These are phyloP conservation scores for Acacia concinna DNA, from an alignment of 331 rosid genomes.

Conservation along the genomic window DNA sequence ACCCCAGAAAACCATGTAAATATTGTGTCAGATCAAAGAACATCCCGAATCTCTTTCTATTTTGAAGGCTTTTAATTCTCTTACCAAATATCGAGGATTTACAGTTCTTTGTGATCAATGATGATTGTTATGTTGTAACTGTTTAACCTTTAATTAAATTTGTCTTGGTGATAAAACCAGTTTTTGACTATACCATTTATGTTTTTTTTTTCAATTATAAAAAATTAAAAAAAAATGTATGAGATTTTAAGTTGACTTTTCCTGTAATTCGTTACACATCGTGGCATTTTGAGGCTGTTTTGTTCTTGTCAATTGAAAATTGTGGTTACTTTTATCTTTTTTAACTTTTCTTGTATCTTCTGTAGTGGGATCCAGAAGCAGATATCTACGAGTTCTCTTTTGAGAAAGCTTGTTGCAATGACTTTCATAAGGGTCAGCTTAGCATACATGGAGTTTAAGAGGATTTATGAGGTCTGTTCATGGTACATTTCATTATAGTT, in stretches of 20 bases:
- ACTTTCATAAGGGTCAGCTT: constrained; percentile 74
- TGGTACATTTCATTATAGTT: not conserved
- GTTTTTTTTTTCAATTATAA: not conserved
- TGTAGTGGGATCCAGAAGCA: constrained; percentile 90
- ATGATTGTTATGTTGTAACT: not conserved
- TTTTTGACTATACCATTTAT: not conserved
- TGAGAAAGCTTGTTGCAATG: constrained; percentile 76
- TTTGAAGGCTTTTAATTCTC: not conserved
- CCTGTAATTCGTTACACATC: not conserved
- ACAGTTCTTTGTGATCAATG: not conserved
- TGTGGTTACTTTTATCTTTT: not conserved
- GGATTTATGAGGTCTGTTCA: constrained; percentile 82
- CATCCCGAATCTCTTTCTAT: not conserved
- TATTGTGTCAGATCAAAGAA: too few species aligned
- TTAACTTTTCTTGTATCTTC: constrained; percentile 1
- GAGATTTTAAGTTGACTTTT: not conserved
- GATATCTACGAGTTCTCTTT: constrained; percentile 62
- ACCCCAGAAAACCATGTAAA: too few species aligned
- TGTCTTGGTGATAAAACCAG: not conserved
- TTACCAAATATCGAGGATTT: not conserved
- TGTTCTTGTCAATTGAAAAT: not conserved
- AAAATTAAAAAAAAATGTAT: not conserved
- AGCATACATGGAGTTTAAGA: constrained; percentile 81
- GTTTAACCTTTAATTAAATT: not conserved
- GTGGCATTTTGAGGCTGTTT: not conserved